Conservation (phyloP, 192 early-diverging fungal species). For the Entophlyctis luteolus region DNA sequence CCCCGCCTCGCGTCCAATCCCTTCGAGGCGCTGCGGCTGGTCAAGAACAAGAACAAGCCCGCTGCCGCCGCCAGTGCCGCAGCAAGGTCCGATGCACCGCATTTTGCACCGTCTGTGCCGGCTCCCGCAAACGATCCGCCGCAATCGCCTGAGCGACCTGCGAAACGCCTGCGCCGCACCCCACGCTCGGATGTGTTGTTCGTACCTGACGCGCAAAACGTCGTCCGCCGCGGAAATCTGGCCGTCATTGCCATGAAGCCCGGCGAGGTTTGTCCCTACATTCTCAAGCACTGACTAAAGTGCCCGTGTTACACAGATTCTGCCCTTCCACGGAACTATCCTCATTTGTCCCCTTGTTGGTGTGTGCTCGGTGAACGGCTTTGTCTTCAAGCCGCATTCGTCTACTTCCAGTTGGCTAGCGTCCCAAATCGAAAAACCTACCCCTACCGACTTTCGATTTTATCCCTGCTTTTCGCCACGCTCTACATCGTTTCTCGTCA, state of each 20-base stretch:
- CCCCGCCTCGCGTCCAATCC: not conserved
- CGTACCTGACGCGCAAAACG: not conserved
- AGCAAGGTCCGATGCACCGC: not conserved
- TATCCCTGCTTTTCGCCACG: slow-evolving; percentile 35
- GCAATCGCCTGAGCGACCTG: not conserved
- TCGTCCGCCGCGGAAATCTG: not conserved
- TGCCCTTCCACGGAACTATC: slow-evolving; percentile 40
- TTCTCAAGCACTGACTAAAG: not conserved
- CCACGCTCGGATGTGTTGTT: not conserved
- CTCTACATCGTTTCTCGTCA: slow-evolving; percentile 30
- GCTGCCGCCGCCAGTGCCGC: not conserved
- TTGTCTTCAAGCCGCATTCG: not conserved
- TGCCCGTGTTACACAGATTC: not conserved
- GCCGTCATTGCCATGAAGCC: not conserved
- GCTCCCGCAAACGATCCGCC: not conserved
- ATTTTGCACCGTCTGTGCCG: not conserved
- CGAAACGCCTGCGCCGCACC: not conserved
- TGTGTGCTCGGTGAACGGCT: slow-evolving; percentile 25
- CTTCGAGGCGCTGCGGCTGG: not conserved
- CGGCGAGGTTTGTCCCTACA: not conserved
- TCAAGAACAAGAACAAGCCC: not conserved
- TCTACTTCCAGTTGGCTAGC: too few species aligned
- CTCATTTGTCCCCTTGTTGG: slow-evolving; percentile 30
- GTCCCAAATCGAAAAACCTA: too few species aligned
- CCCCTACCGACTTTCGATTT: slow-evolving; percentile 14